phyloP scores from a whole-genome alignment of 176 grass and related monocot species.

The Triticum urartu region DNA sequence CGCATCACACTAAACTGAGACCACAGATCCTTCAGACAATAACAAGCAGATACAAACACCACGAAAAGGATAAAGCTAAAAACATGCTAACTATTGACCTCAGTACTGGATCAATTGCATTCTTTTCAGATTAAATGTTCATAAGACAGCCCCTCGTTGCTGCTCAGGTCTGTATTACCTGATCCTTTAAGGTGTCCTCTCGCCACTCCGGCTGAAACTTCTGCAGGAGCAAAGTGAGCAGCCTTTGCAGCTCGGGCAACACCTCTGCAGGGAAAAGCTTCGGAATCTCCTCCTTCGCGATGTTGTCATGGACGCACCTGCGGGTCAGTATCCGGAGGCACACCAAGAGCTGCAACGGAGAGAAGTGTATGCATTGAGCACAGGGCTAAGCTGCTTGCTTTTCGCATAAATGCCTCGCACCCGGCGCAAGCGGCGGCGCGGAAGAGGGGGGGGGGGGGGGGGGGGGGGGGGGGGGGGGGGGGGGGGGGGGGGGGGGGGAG shows the following conservation, averaged over 20 bases:
- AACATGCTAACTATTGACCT: neutral
- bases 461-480: neutral
- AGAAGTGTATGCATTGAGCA: neutral
- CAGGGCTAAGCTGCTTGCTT: neutral
- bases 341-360: constrained; percentile 61
- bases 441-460: neutral
- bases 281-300: constrained; percentile 60
- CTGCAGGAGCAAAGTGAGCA: constrained; percentile 83
- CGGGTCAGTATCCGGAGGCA: constrained; percentile 81
- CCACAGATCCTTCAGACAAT: neutral
- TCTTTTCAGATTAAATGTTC: neutral
- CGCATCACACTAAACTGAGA: neutral
- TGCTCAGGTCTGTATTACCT: constrained; percentile 28
- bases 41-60: neutral
- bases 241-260: constrained; percentile 63
- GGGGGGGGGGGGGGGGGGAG: neutral
- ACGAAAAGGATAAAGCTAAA: neutral
- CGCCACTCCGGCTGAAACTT: constrained; percentile 90
- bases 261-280: constrained; percentile 74
- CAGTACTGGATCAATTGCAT: neutral
- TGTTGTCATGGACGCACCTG: constrained; percentile 56
- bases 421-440: neutral
- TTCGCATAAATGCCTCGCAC: neutral
- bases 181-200: constrained; percentile 63
- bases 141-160: neutral